Base-by-base conservation (phyloP, 1,284 basidiomycete genomes). In the Peniophora sp. region DNA sequence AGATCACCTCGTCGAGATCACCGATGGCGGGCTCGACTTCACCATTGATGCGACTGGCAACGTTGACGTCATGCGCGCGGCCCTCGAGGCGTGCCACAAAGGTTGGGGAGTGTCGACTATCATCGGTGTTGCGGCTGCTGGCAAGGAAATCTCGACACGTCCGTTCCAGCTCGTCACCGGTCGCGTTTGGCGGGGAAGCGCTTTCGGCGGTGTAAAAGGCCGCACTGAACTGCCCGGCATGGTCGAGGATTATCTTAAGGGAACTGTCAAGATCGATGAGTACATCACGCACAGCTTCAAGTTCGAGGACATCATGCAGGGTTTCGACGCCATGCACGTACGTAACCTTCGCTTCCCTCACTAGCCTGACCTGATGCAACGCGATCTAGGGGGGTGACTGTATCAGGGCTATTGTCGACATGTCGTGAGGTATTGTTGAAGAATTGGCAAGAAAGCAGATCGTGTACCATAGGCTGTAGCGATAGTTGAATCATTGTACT, bases 191-290 rank as follows among this genome's bases (percentile, higher is more conserved):
- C 87, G 94, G 63, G 97, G 97, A 44, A 79, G 81, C 42, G 97
- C 97, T 0, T 99, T 99, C 61, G 97, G 97, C 57, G 97, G 97
- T 55, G 95, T 99, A 58, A 99, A 98, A 74, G 97, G 96, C 42
- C 83, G 96, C 52, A 93, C 94, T 36, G 95, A 98, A 70, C 74
- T 96, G 44, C 92, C 92, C 41, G 89, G 88, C 17, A 82, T 96
- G 44, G 91, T 96, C 15, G 82, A 92, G 64, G 88, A 89, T 57
- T 92, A 91, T 63, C 73, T 91, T 53, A 64, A 73, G 32, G 85
- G 85, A 49, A 82, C 76, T 58, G 71, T 91, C 60, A 88, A 85
- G 74, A 83, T 96, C 47, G 91, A 96, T 64, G 88, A 95, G 64
- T 96, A 93, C 66, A 83, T 95, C 55, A 92, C 92, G 46, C 92